These are phyloP conservation scores for Trypanosoma avium DNA, from an alignment of 208 protist species.

Conservation along the genomic window DNA sequence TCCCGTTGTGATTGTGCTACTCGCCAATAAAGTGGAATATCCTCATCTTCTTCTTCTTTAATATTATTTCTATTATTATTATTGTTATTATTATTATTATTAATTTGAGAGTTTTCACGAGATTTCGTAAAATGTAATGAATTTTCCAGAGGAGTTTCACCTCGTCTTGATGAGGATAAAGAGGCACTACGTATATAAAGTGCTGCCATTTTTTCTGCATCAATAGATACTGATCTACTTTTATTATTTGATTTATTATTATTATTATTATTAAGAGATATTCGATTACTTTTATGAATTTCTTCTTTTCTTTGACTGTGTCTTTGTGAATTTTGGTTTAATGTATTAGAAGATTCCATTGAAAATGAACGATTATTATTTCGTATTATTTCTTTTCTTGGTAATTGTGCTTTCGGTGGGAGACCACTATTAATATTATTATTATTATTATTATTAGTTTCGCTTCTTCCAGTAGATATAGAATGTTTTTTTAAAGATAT, in stretches of 20 bases:
- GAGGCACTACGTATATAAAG: constrained; percentile 14
- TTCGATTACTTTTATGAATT: too few species aligned
- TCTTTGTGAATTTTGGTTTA: too few species aligned
- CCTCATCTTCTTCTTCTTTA: neutral
- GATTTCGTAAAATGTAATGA: neutral
- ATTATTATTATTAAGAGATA: too few species aligned
- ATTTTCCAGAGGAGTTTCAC: neutral
- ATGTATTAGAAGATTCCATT: too few species aligned
- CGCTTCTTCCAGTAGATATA: too few species aligned
- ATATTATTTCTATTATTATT: too few species aligned
- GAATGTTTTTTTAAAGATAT: too few species aligned
- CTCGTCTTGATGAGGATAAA: constrained; percentile 10
- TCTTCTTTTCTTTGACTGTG: too few species aligned
- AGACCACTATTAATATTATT: neutral
- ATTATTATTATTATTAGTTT: too few species aligned
- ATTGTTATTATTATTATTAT: too few species aligned
- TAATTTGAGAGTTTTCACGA: neutral
- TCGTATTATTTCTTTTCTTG: neutral
- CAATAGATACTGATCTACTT: constrained; percentile 16
- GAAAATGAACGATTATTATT: too few species aligned
- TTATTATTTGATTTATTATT: neutral
- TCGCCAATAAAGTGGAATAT: constrained; percentile 15
- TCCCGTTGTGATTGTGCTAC: constrained; percentile 2
- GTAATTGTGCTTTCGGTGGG: neutral
- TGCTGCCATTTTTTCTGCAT: constrained; percentile 18